phyloP scores from a whole-genome alignment of 495 filamentous ascomycete species.

The Aspergillus wentii region DNA sequence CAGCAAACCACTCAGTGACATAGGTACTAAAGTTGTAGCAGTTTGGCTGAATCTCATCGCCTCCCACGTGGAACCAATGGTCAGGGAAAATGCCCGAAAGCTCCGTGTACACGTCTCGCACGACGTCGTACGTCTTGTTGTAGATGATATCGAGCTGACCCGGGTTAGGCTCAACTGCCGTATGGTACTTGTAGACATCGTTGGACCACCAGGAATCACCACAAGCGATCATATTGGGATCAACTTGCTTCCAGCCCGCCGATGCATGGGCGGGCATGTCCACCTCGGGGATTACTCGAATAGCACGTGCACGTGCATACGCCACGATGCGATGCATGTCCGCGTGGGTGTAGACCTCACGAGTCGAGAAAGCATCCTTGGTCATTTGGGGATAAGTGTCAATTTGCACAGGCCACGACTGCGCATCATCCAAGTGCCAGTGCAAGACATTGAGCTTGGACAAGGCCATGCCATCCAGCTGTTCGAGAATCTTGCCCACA shows the following conservation, averaged over 20 bases:
- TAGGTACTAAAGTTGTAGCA: slow-evolving; percentile 52
- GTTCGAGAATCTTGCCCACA: slow-evolving; percentile 43
- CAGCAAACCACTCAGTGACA: slow-evolving; percentile 41
- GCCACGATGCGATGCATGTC: slow-evolving; percentile 38
- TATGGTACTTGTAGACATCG: slow-evolving; percentile 46
- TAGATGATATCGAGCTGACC: slow-evolving; percentile 55
- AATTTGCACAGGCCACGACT: slow-evolving; percentile 50
- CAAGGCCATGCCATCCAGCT: slow-evolving; percentile 47
- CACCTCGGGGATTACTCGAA: slow-evolving; percentile 47
- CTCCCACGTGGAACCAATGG: slow-evolving; percentile 52
- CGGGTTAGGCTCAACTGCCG: slow-evolving; percentile 51
- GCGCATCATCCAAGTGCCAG: slow-evolving; percentile 48
- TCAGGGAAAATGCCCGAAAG: slow-evolving; percentile 48
- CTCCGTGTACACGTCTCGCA: slow-evolving; percentile 48
- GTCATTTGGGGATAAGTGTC: slow-evolving; percentile 47
- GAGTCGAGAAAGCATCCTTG: slow-evolving; percentile 47
- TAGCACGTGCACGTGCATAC: slow-evolving; percentile 43
- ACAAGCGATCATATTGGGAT: slow-evolving; percentile 47
- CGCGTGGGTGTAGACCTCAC: slow-evolving; percentile 34
- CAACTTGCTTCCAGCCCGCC: slow-evolving; percentile 51
- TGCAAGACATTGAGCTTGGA: slow-evolving; percentile 50
- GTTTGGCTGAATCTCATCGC: slow-evolving; percentile 46
- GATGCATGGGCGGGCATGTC: slow-evolving; percentile 50
- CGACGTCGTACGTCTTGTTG: slow-evolving; percentile 48
- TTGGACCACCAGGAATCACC: slow-evolving; percentile 54